phyloP scores from a whole-genome alignment of 495 filamentous ascomycete genomes.

The Penicillium herquei region DNA sequence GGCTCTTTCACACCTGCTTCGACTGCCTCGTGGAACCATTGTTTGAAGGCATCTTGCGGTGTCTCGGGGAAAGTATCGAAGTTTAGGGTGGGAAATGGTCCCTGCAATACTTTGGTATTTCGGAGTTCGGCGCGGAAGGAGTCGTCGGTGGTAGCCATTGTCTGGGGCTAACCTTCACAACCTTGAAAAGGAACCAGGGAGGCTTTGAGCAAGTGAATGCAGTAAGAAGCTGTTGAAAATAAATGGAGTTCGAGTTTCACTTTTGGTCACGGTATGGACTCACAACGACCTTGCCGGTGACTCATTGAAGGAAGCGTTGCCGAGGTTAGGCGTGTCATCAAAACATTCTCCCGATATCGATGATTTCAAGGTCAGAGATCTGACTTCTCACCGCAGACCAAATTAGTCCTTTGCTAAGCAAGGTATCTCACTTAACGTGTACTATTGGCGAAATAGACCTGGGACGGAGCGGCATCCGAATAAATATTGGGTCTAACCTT shows the following conservation, averaged over 20 bases:
- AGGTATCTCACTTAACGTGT: background rate
- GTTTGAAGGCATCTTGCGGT: slow-evolving; percentile 14
- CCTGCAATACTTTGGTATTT: slow-evolving; percentile 14
- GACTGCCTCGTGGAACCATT: slow-evolving; percentile 16
- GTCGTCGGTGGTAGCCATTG: background rate
- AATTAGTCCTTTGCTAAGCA: background rate
- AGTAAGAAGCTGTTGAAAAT: background rate
- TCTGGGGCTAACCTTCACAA: background rate
- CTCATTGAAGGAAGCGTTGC: background rate
- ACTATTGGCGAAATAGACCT: background rate
- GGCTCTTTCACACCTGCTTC: slow-evolving; percentile 8
- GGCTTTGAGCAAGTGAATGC: background rate
- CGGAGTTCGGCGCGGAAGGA: slow-evolving; percentile 12
- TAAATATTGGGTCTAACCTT: background rate
- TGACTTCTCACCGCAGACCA: background rate
- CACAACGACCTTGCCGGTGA: background rate
- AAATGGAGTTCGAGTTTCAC: too few species aligned
- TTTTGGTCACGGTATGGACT: too few species aligned
- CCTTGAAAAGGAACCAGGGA: background rate
- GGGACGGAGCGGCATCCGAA: background rate
- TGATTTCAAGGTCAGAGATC: too few species aligned
- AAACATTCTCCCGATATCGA: background rate
- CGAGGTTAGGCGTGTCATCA: background rate
- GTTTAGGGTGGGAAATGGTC: slow-evolving; percentile 8
- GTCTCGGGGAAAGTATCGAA: slow-evolving; percentile 10